Percentiles rank a stretch among this genome's conserved stretches.
These are phyloP conservation scores for Hygrophila difformis DNA, from an alignment of 257 asterid genomes.

Conservation along the genomic window DNA sequence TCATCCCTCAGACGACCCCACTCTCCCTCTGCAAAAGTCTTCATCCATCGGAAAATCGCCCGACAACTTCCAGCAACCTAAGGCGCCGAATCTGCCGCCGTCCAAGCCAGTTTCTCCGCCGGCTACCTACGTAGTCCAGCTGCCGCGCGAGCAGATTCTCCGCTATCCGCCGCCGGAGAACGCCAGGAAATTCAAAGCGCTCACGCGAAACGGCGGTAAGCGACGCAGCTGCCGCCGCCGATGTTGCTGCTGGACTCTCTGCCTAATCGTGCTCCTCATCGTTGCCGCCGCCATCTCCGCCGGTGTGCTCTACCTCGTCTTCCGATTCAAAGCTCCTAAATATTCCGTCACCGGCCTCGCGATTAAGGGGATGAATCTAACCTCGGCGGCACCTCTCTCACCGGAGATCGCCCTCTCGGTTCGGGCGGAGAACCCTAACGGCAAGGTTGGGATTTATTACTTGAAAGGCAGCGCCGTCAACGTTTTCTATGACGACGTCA, in stretches of 20 bases:
- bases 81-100: slow-evolving; percentile 2
- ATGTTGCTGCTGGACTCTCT: slow-evolving; percentile 43
- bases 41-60: too few relatives aligned
- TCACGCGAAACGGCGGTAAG: slow-evolving; percentile 25
- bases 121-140: slow-evolving; percentile 35
- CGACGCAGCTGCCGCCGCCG: slow-evolving; percentile 42
- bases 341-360: slow-evolving; percentile 39
- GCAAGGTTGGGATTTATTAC: slow-evolving; percentile 63
- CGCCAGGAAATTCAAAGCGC: slow-evolving; percentile 29
- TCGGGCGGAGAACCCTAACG: slow-evolving; percentile 60
- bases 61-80: too few relatives aligned
- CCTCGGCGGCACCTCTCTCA: slow-evolving; percentile 40
- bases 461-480: slow-evolving; percentile 29
- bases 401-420: slow-evolving; percentile 62
- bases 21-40: too few relatives aligned
- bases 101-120: slow-evolving; percentile 29
- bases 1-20: too few relatives aligned
- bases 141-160: slow-evolving; percentile 48
- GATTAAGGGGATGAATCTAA: slow-evolving; percentile 40
- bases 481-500: slow-evolving; percentile 36
- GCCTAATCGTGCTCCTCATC: slow-evolving; percentile 32
- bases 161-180: slow-evolving; percentile 53
- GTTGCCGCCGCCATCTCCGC: slow-evolving; percentile 49
- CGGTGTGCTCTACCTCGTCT: slow-evolving; percentile 60
- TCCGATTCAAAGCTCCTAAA: slow-evolving; percentile 58